A percentile compares a stretch with the other conserved stretches of the same genome.
phyloP scores from a whole-genome alignment of 305 asterid genomes.

The Plantago rigida region DNA sequence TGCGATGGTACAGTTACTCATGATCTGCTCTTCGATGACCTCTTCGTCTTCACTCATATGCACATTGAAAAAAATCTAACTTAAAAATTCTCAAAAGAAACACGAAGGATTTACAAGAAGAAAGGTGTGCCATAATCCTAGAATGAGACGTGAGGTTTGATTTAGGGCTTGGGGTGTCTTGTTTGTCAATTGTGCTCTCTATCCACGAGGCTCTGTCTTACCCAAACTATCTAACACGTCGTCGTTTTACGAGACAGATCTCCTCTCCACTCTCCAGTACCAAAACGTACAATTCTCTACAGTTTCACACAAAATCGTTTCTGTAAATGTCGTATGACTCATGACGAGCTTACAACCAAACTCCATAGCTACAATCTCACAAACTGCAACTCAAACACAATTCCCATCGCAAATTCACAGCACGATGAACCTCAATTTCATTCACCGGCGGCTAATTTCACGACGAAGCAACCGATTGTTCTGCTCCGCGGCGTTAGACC shows the following conservation, averaged over 20 bases:
- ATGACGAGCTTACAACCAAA: constrained; percentile 10
- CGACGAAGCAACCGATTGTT: constrained; percentile 25
- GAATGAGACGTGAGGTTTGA: too few species aligned
- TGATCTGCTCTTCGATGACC: too few species aligned
- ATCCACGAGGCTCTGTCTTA: background rate
- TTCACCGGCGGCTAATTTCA: constrained; percentile 25
- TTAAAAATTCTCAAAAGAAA: too few species aligned
- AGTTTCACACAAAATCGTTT: constrained; percentile 11
- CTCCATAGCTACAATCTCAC: background rate
- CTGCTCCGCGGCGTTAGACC: constrained; percentile 33
- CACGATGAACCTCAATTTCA: constrained; percentile 32
- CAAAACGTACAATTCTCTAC: constrained; percentile 24
- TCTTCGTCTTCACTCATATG: too few species aligned
- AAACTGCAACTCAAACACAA: background rate
- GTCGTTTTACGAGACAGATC: background rate
- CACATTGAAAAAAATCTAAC: too few species aligned
- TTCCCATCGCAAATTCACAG: constrained; percentile 1
- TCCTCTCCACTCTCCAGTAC: constrained; percentile 22
- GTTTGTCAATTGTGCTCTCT: too few species aligned
- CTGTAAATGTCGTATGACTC: background rate
- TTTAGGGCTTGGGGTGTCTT: too few species aligned
- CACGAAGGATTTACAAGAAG: too few species aligned
- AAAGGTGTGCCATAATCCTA: too few species aligned
- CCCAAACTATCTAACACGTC: background rate
- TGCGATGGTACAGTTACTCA: too few species aligned